These are phyloP conservation scores for Edaphochlamys debaryana DNA, from an alignment of 139 green algal species.

Conservation along the genomic window DNA sequence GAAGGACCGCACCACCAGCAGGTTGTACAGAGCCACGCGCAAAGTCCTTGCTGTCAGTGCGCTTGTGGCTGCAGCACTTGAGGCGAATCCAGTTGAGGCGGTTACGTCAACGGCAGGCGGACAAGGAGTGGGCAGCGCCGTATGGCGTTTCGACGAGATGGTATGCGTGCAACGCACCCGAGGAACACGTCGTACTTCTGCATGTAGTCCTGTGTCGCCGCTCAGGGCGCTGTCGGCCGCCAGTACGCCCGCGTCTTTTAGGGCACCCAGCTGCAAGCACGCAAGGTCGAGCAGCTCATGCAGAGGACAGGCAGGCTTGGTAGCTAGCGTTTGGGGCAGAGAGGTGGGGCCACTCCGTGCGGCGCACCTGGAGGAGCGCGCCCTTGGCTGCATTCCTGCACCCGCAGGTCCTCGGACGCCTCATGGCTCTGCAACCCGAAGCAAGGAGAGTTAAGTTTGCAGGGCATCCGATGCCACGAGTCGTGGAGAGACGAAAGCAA, in stretches of 20 bases:
- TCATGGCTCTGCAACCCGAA: neutral
- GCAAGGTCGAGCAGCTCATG: no score
- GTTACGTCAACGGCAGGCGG: no score
- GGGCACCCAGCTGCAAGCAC: neutral
- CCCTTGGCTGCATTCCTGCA: slow-evolving; percentile 12
- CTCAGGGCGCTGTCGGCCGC: neutral
- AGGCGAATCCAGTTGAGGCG: neutral
- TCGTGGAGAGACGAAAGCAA: no score
- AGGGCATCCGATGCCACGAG: no score
- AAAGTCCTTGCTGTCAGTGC: slow-evolving; percentile 38
- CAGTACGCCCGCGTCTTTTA: neutral
- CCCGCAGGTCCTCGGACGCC: slow-evolving; percentile 2
- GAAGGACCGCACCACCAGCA: slow-evolving; percentile 21
- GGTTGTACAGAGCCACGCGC: slow-evolving; percentile 34
- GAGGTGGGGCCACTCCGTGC: neutral
- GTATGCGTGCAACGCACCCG: no score
- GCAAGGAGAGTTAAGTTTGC: no score
- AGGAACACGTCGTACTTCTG: slow-evolving; percentile 37
- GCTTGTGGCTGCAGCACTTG: slow-evolving; percentile 8
- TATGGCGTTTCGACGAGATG: no score
- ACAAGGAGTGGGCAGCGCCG: neutral
- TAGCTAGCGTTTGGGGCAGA: neutral
- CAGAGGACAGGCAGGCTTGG: neutral
- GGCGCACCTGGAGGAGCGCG: slow-evolving; percentile 8
- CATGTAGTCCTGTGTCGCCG: neutral